A percentile compares a stretch with the other conserved stretches of the same genome.
Conservation (phyloP, 352 stramenopile species). For the Pythium sp. region DNA sequence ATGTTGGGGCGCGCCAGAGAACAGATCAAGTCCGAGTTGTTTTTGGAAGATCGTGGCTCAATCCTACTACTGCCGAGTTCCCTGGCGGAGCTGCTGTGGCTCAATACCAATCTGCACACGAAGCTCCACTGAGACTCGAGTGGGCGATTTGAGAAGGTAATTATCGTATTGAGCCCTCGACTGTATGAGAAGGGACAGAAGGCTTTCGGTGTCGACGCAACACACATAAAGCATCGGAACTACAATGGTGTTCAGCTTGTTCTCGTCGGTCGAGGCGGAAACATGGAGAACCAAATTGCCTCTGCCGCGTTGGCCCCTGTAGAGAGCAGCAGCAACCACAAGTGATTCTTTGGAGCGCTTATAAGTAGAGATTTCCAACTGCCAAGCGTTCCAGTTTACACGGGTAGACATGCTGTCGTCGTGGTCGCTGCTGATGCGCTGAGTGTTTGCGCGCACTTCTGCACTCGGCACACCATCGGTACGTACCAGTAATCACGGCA, state of each 20-base stretch:
- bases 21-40: too few species aligned
- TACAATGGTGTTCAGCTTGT: slow-evolving; percentile 27
- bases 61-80: neutral
- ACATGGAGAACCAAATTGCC: slow-evolving; percentile 21
- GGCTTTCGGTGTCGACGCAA: neutral
- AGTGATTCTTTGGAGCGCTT: neutral
- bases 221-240: slow-evolving; percentile 29
- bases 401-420: too few species aligned
- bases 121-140: neutral
- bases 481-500: too few species aligned
- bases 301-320: slow-evolving; percentile 13
- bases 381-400: too few species aligned
- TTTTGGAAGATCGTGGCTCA: neutral
- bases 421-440: too few species aligned
- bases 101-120: neutral
- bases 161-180: neutral
- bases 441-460: too few species aligned
- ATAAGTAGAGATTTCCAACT: neutral
- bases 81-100: neutral
- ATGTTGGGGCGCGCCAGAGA: too few species aligned
- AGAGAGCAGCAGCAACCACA: neutral
- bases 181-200: neutral
- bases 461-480: too few species aligned
- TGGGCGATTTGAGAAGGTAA: neutral
- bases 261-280: slow-evolving; percentile 22